Percentiles rank a stretch among this genome's conserved stretches.
Conservation (phyloP, 345 rosid genomes). For the Eucalyptus albens region DNA sequence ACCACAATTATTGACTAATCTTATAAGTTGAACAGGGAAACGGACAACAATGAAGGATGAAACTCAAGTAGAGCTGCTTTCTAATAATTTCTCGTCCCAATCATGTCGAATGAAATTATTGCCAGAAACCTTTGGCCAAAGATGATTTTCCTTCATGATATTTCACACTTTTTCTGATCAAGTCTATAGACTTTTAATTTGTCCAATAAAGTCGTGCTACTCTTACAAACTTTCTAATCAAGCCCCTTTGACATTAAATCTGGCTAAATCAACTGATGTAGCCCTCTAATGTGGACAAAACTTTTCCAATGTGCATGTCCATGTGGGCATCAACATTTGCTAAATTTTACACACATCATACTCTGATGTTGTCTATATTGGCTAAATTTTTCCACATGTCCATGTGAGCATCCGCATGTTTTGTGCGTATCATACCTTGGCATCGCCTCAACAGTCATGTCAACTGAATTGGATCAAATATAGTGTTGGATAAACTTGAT, state of each 20-base stretch:
- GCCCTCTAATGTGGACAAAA: not conserved
- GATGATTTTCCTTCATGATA: not conserved
- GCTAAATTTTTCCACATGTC: not conserved
- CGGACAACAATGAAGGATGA: not conserved
- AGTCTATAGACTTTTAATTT: not conserved
- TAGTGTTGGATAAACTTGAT: not conserved
- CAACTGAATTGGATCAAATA: not conserved
- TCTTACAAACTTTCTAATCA: not conserved
- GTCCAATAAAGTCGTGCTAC: not conserved
- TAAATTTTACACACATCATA: not conserved
- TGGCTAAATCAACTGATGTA: not conserved
- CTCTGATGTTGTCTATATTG: not conserved
- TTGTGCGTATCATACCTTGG: not conserved
- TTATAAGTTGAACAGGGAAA: not conserved
- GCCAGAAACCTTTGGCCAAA: not conserved
- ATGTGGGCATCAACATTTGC: not conserved
- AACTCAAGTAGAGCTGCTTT: not conserved
- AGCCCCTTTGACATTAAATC: not conserved
- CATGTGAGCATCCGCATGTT: not conserved
- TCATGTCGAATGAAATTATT: not conserved
- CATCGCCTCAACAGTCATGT: not conserved
- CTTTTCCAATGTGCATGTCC: not conserved
- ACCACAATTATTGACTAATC: not conserved
- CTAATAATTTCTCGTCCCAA: not conserved
- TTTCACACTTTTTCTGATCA: not conserved